These are phyloP conservation scores for Tephrocybe rancida DNA, from an alignment of 768 basidiomycete species.

Conservation along the genomic window DNA sequence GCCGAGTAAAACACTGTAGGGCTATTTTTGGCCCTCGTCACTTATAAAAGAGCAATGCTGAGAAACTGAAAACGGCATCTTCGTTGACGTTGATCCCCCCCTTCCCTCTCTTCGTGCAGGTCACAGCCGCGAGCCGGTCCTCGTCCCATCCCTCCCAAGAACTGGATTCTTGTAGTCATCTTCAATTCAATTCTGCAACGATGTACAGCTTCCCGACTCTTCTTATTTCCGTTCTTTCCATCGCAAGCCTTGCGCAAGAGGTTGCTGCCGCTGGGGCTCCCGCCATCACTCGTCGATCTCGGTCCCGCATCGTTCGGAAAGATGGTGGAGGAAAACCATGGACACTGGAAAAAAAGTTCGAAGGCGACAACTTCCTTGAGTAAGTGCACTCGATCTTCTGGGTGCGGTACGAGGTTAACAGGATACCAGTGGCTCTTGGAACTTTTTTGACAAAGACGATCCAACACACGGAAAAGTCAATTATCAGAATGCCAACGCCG, in stretches of 20 bases:
- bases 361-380: conserved; percentile 63
- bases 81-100: conserved; percentile 13
- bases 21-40: too few species aligned
- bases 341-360: conserved; percentile 34
- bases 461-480: conserved; percentile 76
- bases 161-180: conserved; percentile 14
- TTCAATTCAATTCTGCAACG: background rate
- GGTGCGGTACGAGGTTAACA: background rate
- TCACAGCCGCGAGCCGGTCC: conserved; percentile 15
- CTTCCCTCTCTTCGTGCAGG: conserved; percentile 13
- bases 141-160: conserved; percentile 11
- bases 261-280: conserved; percentile 8
- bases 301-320: conserved; percentile 2
- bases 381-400: conserved; percentile 28
- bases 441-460: conserved; percentile 63
- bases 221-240: conserved; percentile 1
- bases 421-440: conserved; percentile 50
- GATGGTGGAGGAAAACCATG: conserved; percentile 18
- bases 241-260: background rate
- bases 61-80: conserved; percentile 4
- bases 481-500: conserved; percentile 52
- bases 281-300: conserved; percentile 3
- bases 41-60: background rate
- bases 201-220: conserved; percentile 9
- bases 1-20: too few species aligned